A percentile compares a stretch with the other conserved stretches of the same genome.
phyloP scores from a whole-genome alignment of 2,329 filamentous ascomycete species.

The Phyllosticta capitalensis region DNA sequence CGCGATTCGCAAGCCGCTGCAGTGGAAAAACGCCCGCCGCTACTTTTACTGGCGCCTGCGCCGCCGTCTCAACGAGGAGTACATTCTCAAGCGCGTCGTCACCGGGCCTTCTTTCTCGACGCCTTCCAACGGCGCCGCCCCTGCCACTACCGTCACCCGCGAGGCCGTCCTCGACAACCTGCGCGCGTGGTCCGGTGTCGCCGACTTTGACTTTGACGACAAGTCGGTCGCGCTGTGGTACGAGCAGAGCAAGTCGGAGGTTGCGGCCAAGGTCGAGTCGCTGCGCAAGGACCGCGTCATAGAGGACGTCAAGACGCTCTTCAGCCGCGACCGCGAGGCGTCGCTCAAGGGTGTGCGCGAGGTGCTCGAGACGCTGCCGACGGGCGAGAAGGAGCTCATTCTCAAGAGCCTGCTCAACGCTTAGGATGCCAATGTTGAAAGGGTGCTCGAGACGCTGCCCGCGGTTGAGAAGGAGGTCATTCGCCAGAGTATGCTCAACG shows the following conservation, averaged over 20 bases:
- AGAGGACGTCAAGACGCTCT: conserved; percentile 58
- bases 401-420: conserved; percentile 43
- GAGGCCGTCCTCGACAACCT: conserved; percentile 63
- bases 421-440: no score
- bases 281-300: conserved; percentile 69
- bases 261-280: conserved; percentile 74
- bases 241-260: conserved; percentile 79
- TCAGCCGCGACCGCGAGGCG: conserved; percentile 57
- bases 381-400: conserved; percentile 78
- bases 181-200: conserved; percentile 71
- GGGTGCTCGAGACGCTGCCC: conserved; percentile 78
- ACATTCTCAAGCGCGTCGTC: conserved; percentile 81
- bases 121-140: conserved; percentile 24
- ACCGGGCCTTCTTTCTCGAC: neutral
- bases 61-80: conserved; percentile 92
- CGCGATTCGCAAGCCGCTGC: conserved; percentile 71
- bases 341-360: conserved; percentile 80
- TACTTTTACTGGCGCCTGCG: conserved; percentile 99
- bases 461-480: conserved; percentile 81
- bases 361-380: conserved; percentile 75
- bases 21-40: conserved; percentile 81
- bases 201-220: conserved; percentile 70
- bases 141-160: conserved; percentile 44
- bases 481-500: conserved; percentile 42
- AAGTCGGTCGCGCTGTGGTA: conserved; percentile 87